These are phyloP conservation scores for Nicotiana sylvestris DNA, from an alignment of 257 asterid genomes.

Conservation along the genomic window DNA sequence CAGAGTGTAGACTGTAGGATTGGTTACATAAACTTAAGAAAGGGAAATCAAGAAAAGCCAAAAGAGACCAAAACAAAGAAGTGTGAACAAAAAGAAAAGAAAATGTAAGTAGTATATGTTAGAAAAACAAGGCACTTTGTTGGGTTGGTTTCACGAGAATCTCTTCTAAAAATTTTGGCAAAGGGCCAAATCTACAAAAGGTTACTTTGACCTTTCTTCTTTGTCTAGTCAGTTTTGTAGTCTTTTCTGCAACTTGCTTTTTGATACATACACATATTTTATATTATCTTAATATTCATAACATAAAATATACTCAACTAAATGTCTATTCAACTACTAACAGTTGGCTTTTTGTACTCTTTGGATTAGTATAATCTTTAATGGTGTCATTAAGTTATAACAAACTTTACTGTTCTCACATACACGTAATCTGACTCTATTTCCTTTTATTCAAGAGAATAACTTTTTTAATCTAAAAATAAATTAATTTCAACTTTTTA, in stretches of 20 bases:
- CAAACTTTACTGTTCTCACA: too few species aligned
- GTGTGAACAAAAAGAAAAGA: constrained; percentile 12
- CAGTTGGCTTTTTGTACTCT: too few species aligned
- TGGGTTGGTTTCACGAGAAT: constrained; percentile 15
- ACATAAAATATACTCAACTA: too few species aligned
- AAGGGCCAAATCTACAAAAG: not conserved
- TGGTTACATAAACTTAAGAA: not conserved
- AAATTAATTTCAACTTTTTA: too few species aligned
- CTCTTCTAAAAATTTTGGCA: not conserved
- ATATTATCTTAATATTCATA: too few species aligned
- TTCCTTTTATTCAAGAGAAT: too few species aligned
- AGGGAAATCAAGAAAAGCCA: not conserved
- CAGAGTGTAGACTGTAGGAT: not conserved
- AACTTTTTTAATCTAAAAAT: too few species aligned
- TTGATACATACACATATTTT: too few species aligned
- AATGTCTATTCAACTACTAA: too few species aligned
- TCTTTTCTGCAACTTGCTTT: not conserved
- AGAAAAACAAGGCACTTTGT: not conserved
- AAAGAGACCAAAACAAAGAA: not conserved
- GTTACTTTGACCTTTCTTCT: not conserved
- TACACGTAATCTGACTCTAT: too few species aligned
- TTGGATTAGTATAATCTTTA: too few species aligned
- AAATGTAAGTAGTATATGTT: not conserved
- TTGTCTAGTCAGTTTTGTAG: not conserved
- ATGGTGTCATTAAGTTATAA: too few species aligned